A percentile compares a stretch with the other conserved stretches of the same genome.
phyloP scores from a whole-genome alignment of 768 basidiomycete species.

The Mycena rebaudengoi region DNA sequence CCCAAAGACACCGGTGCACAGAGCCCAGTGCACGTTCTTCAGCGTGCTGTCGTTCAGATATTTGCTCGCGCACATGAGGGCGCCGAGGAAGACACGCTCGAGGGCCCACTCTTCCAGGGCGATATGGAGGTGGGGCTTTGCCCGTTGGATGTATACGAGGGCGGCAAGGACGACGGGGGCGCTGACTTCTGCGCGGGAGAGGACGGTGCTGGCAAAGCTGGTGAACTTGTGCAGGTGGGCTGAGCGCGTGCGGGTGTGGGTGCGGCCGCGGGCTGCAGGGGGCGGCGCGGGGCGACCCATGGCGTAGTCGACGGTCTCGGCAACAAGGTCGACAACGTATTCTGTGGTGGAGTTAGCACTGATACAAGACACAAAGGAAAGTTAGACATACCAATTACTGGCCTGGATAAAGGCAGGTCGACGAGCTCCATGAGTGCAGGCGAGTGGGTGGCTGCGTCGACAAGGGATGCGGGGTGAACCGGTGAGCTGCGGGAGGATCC shows the following conservation, averaged over 20 bases:
- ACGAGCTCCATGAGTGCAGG: constrained; percentile 75
- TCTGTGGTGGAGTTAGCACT: constrained; percentile 49
- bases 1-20: constrained; percentile 85
- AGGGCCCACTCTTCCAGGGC: constrained; percentile 87
- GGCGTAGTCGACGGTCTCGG: constrained; percentile 80
- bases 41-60: constrained; percentile 90
- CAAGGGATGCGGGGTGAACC: constrained; percentile 45
- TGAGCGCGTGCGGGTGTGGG: constrained; percentile 51
- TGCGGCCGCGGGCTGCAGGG: constrained; percentile 49
- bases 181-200: constrained; percentile 77
- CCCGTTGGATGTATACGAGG: constrained; percentile 80
- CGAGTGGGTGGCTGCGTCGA: constrained; percentile 69
- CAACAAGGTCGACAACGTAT: constrained; percentile 72
- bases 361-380: not conserved
- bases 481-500: constrained; percentile 2
- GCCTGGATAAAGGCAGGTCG: constrained; percentile 66
- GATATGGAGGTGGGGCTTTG: constrained; percentile 82
- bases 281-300: constrained; percentile 66
- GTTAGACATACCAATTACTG: constrained; percentile 67
- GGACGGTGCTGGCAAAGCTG: constrained; percentile 72
- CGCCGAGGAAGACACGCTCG: constrained; percentile 90
- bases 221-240: constrained; percentile 66
- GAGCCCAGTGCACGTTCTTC: constrained; percentile 91
- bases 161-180: constrained; percentile 73
- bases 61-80: constrained; percentile 89